Evolutionary conservation across 1,139 yeast species (phyloP).

Genomic region (Geotrichum carabidarum): DNA sequence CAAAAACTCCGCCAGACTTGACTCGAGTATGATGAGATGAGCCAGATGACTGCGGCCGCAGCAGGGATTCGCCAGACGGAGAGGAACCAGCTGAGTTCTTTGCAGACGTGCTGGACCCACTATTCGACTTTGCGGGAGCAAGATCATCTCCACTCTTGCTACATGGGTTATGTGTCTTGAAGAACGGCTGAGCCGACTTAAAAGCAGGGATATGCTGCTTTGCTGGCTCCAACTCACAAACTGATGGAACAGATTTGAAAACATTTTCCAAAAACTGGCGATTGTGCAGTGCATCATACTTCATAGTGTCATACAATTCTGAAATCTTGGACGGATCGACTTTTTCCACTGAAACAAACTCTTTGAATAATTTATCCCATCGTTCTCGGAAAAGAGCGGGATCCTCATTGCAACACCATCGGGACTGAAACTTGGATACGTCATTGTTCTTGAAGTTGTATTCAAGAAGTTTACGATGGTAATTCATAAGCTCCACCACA

Average conservation of each 20-base stretch:
- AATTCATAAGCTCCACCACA: constrained; percentile 92
- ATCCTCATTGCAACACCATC: constrained; percentile 97
- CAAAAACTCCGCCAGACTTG: constrained; percentile 43
- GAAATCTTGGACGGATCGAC: constrained; percentile 96
- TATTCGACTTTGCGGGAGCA: neutral
- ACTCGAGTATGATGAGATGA: constrained; percentile 29
- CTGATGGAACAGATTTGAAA: constrained; percentile 60
- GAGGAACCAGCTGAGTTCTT: neutral
- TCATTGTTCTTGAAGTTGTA: constrained; percentile 68
- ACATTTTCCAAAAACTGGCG: constrained; percentile 79
- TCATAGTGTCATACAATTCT: constrained; percentile 95
- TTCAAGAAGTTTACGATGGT: constrained; percentile 78
- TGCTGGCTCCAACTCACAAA: constrained; percentile 28
- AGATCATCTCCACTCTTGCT: neutral
- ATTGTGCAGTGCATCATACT: constrained; percentile 93
- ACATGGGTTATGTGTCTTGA: neutral
- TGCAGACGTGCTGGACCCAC: neutral
- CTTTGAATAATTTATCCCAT: constrained; percentile 93
- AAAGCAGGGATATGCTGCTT: constrained; percentile 22
- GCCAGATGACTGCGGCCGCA: neutral
- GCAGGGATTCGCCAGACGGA: neutral
- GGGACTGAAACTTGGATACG: constrained; percentile 60
- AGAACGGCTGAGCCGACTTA: constrained; percentile 4
- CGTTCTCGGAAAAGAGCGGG: constrained; percentile 83
- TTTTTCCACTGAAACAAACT: constrained; percentile 85